Base-by-base conservation (phyloP, 306 rosid species). In the Notholithocarpus densiflorus region DNA sequence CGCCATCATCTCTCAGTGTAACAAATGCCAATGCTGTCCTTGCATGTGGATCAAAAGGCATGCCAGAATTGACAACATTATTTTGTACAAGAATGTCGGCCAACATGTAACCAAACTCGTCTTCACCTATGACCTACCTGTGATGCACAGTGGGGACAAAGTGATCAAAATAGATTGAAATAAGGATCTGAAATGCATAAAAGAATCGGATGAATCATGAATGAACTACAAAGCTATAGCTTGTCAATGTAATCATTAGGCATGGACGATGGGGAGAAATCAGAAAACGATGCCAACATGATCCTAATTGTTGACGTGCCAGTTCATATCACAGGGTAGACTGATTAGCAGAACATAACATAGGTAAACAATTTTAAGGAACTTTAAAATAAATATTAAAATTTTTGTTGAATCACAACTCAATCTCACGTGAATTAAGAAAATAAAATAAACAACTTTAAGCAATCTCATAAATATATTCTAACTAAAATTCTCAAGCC, bases 111-210 rank as follows among this genome's bases (percentile, higher is more conserved):
- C 84, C 86, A 82, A 86, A 79, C 75, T 86, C 89, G 57, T 81
- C 88, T 18, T 71, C 77, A 40, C 88, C 88, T 52, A 85, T 71
- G 74, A 40, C 88, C 88, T 40, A 85, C 88, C 85, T 77, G 74
- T 10, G 62, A 69, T 74, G 72, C 53, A 81, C 14, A 69, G 70
- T n/a, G 81, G 20, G 66, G 79, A 80, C 64, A 76, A 72, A 31
- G 61, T 65, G 75, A 76, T 80, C 51, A 84, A 77, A 31, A 52
- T 64, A 34, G 40, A 75, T 77, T 75, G 6, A 62, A 21, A 52
- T 18, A 56, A 51, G 56, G 15, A 56, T 14, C 15, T 26, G 54
- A 59, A 32, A 74, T 32, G 71, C 57, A 51, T 20, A 32, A 65
- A 65, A 65, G 71, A 65, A 27, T 64, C 2, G 6, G 71, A 65